Evolutionary conservation across 2,329 filamentous ascomycete genomes (phyloP).

Genomic region (Berkeleyomyces rouxiae): DNA sequence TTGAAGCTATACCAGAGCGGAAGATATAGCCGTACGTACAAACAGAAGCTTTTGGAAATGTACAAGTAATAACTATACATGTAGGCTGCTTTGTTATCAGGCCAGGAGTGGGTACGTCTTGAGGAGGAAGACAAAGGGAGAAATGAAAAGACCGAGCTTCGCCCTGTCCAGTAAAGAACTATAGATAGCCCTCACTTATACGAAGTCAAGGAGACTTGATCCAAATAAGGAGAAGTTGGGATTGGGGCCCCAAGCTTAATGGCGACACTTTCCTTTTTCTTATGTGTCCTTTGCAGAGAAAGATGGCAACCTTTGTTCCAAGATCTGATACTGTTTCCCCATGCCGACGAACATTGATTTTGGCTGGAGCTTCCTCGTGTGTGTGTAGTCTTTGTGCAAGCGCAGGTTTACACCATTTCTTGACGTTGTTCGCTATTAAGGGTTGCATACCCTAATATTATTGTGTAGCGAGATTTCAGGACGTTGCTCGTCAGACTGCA

Average conservation of each 20-base stretch:
- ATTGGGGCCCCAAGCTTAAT: not conserved
- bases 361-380: not conserved
- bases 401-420: too few species aligned
- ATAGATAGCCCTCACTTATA: not conserved
- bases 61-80: not conserved
- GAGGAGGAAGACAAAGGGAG: not conserved
- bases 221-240: not conserved
- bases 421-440: not conserved
- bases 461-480: not conserved
- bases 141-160: slow-evolving; percentile 2
- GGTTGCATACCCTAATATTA: not conserved
- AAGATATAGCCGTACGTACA: not conserved
- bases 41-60: not conserved
- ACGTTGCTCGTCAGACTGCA: not conserved
- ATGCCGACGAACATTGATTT: not conserved
- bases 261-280: not conserved
- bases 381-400: not conserved
- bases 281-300: not conserved
- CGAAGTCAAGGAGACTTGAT: not conserved
- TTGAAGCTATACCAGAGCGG: not conserved
- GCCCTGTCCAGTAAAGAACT: not conserved
- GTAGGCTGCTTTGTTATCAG: not conserved
- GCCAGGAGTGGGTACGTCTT: not conserved
- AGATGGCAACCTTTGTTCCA: not conserved
- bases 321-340: not conserved